Evolutionary conservation across 2,329 filamentous ascomycete species (phyloP).

Genomic region (Talaromyces sp.): DNA sequence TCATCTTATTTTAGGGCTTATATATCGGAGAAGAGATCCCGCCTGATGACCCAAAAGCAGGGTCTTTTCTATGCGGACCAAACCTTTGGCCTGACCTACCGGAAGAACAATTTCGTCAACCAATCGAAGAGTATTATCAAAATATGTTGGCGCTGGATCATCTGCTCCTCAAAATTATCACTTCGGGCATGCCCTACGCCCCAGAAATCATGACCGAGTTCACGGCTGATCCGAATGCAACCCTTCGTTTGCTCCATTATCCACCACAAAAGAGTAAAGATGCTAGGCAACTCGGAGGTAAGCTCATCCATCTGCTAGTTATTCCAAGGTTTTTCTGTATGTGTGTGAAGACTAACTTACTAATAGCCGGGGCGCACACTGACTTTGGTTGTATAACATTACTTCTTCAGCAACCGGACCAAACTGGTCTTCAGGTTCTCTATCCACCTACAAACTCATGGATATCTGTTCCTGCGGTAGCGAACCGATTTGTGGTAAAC

Average conservation of each 20-base stretch:
- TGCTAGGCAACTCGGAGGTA: slow-evolving; percentile 11
- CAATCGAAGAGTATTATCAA: background rate
- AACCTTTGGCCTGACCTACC: background rate
- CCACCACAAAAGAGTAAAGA: slow-evolving; percentile 1
- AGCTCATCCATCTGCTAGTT: background rate
- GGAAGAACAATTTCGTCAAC: background rate
- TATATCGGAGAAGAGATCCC: background rate
- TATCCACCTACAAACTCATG: slow-evolving; percentile 13
- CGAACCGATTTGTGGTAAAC: slow-evolving; percentile 22
- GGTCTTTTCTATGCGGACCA: background rate
- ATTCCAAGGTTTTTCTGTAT: background rate
- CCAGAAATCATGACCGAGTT: background rate
- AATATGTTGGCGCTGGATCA: background rate
- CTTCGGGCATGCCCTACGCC: background rate
- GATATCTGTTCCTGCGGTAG: background rate
- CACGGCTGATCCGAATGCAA: background rate
- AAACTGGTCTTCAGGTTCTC: slow-evolving; percentile 32
- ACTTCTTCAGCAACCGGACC: slow-evolving; percentile 34
- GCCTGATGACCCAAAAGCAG: background rate
- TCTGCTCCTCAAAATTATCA: background rate
- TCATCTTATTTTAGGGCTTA: background rate
- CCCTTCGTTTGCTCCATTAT: slow-evolving; percentile 1
- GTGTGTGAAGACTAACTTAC: background rate
- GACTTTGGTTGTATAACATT: slow-evolving; percentile 40
- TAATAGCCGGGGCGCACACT: slow-evolving; percentile 35